A percentile compares a stretch with the other conserved stretches of the same genome.
Evolutionary conservation across 2,329 filamentous ascomycete genomes (phyloP).

Genomic region (Trichophyton benhamiae): DNA sequence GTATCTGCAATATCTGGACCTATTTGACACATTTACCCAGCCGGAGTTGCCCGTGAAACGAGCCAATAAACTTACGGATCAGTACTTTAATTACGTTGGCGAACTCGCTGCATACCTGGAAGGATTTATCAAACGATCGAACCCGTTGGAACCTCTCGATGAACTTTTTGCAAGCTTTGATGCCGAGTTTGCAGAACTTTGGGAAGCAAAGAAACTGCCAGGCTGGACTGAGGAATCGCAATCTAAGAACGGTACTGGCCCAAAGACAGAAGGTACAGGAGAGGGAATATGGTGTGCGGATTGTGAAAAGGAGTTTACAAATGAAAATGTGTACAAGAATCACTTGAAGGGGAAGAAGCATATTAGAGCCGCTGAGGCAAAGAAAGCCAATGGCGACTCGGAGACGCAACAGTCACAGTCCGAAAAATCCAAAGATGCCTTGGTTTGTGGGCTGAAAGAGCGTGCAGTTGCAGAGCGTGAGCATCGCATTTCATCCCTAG

Average conservation of each 20-base stretch:
- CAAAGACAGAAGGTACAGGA: conserved; percentile 42
- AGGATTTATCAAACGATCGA: conserved; percentile 69
- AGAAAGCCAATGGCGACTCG: conserved; percentile 32
- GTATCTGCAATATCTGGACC: conserved; percentile 85
- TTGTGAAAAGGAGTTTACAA: conserved; percentile 90
- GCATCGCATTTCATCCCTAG: conserved; percentile 65
- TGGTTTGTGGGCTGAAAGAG: conserved; percentile 58
- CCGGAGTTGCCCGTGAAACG: conserved; percentile 64
- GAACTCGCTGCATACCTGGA: conserved; percentile 74
- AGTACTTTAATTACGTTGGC: conserved; percentile 82
- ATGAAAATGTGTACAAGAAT: conserved; percentile 83
- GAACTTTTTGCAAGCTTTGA: conserved; percentile 66
- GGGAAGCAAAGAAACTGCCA: conserved; percentile 65
- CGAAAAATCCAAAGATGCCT: conserved; percentile 12
- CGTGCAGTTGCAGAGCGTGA: conserved; percentile 83
- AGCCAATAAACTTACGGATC: conserved; percentile 76
- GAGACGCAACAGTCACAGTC: conserved; percentile 19
- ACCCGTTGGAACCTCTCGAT: conserved; percentile 75
- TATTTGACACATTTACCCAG: conserved; percentile 74
- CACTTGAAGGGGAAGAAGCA: conserved; percentile 90
- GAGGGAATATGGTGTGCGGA: conserved; percentile 79
- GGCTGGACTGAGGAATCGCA: conserved; percentile 59
- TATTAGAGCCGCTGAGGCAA: conserved; percentile 63
- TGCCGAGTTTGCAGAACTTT: conserved; percentile 68
- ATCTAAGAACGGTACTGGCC: conserved; percentile 27